Evolutionary conservation across 208 protist species (phyloP).

Genomic region (Paratrypanosoma confusum): DNA sequence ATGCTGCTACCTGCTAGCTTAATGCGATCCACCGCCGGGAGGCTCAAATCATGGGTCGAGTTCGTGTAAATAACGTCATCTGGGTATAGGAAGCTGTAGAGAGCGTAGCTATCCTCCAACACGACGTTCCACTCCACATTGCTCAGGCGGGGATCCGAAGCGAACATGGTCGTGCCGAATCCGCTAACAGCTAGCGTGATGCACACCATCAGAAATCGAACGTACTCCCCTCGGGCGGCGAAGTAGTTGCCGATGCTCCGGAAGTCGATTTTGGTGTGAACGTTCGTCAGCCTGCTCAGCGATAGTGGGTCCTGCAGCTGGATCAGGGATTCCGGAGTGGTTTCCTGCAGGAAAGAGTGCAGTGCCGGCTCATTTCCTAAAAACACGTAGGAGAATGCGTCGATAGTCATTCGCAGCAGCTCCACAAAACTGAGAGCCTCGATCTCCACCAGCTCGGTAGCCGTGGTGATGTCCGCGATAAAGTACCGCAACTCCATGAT

Average conservation of each 20-base stretch:
- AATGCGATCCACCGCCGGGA: no score
- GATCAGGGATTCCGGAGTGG: constrained; percentile 1
- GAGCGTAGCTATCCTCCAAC: no score
- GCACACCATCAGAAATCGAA: constrained; percentile 3
- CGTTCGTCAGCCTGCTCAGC: neutral
- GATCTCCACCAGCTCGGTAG: neutral
- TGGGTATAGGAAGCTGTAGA: no score
- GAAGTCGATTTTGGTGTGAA: constrained; percentile 1
- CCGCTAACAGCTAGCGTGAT: constrained; percentile 2
- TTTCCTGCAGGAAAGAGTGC: constrained; percentile 1
- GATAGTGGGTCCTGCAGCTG: constrained; percentile 2
- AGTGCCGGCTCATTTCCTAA: neutral
- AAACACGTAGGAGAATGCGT: constrained; percentile 3
- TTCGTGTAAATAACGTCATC: no score
- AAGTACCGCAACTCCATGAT: no score
- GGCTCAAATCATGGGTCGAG: no score
- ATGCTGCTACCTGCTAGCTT: no score
- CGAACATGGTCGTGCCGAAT: constrained; percentile 3
- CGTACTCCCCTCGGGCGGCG: neutral
- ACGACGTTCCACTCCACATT: no score
- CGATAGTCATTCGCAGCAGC: neutral
- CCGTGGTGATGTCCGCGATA: neutral
- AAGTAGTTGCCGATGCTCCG: neutral
- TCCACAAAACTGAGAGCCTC: neutral
- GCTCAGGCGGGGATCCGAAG: neutral